Conservation (phyloP, 495 filamentous ascomycete genomes). For the Penicillium bovifimosum region DNA sequence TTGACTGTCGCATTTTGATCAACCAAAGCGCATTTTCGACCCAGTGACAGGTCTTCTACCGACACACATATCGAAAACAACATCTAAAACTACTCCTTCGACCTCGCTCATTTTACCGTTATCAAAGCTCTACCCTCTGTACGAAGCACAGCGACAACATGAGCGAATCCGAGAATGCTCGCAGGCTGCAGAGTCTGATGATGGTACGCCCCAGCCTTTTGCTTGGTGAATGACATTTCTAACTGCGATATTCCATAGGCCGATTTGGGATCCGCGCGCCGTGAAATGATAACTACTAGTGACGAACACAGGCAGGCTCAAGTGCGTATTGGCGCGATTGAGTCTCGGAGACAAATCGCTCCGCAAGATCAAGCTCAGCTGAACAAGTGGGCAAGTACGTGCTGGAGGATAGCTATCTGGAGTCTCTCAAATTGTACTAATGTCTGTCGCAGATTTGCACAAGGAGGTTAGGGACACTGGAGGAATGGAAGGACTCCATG, state of each 20-base stretch:
- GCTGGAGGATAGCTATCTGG: not conserved
- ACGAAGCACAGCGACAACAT: not conserved
- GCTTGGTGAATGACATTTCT: not conserved
- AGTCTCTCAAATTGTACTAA: not conserved
- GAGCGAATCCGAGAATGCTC: not conserved
- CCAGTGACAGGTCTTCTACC: not conserved
- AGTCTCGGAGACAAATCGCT: not conserved
- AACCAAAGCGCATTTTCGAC: not conserved
- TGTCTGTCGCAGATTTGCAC: slow-evolving; percentile 20
- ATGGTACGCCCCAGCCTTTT: slow-evolving; percentile 19
- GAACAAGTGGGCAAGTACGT: slow-evolving; percentile 30
- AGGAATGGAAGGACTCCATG: slow-evolving; percentile 26
- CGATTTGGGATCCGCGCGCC: slow-evolving; percentile 32
- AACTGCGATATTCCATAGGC: slow-evolving; percentile 14
- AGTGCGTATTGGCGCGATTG: not conserved
- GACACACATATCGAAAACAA: not conserved
- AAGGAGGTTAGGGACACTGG: slow-evolving; percentile 22
- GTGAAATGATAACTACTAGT: slow-evolving; percentile 28
- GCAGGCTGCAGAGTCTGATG: slow-evolving; percentile 19
- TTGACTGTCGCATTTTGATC: not conserved
- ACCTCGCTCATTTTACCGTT: not conserved
- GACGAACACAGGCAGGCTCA: slow-evolving; percentile 10
- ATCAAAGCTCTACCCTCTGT: not conserved
- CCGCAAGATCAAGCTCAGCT: slow-evolving; percentile 15
- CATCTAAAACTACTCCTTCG: not conserved